Percentiles rank a stretch among this genome's conserved stretches.
Conservation (phyloP, 345 rosid genomes). For the Arabidopsis thaliana region TAIR10.1 NC_003075.7:14357001-14357500, state of each 20-base stretch:
- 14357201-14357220: background rate
- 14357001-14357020: conserved; percentile 4
- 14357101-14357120: background rate
- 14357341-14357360: background rate
- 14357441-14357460: background rate
- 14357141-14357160: background rate
- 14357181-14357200: background rate
- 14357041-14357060: background rate
- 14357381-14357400: background rate
- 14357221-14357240: background rate
- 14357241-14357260: background rate
- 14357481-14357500: background rate
- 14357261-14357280: background rate
- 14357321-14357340: background rate
- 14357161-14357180: background rate
- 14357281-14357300: background rate
- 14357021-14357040: background rate
- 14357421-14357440: background rate
- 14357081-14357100: background rate
- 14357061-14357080: background rate
- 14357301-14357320: background rate
- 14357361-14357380: background rate
- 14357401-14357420: background rate
- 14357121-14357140: conserved; percentile 2
- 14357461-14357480: background rate